Evolutionary conservation across 129 eudicot genomes (phyloP).

Genomic region (Ambrosia artemisiifolia): DNA sequence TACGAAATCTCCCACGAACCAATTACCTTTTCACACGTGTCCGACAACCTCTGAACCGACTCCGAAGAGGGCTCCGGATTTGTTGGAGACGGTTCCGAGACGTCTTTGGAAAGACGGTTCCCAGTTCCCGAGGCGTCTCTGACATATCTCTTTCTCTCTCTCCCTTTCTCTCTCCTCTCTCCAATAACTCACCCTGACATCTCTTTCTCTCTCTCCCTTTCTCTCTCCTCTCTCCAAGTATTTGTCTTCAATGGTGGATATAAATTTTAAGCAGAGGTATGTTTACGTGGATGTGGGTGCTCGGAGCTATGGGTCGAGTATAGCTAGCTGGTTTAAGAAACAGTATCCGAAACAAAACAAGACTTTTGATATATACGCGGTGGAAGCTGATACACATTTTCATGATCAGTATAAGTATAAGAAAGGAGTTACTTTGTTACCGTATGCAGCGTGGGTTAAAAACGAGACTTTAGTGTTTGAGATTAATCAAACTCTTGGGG

Average conservation of each 20-base stretch:
- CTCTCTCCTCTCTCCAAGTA: too few relatives aligned
- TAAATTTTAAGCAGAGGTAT: conserved; percentile 65
- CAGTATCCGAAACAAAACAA: conserved; percentile 92
- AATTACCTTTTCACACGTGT: too few relatives aligned
- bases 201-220: too few relatives aligned
- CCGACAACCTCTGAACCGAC: too few relatives aligned
- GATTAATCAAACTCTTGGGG: conserved; percentile 67
- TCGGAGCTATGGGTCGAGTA: conserved; percentile 92
- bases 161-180: too few relatives aligned
- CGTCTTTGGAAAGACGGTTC: too few relatives aligned
- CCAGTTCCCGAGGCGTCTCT: too few relatives aligned
- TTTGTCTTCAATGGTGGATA: conserved; percentile 70
- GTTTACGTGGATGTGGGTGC: conserved; percentile 86
- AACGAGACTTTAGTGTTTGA: conserved; percentile 82
- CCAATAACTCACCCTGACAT: too few relatives aligned
- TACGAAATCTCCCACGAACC: too few relatives aligned
- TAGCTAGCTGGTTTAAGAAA: conserved; percentile 90
- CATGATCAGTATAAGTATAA: conserved; percentile 55
- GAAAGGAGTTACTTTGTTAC: conserved; percentile 75
- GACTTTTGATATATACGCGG: conserved; percentile 72
- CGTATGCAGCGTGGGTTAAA: conserved; percentile 93
- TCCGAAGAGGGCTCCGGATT: too few relatives aligned
- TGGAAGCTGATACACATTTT: conserved; percentile 80
- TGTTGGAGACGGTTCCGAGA: too few relatives aligned
- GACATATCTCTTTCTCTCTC: too few relatives aligned